These are phyloP conservation scores for Durotheca rogersii DNA, from an alignment of 495 filamentous ascomycete genomes.

Conservation along the genomic window DNA sequence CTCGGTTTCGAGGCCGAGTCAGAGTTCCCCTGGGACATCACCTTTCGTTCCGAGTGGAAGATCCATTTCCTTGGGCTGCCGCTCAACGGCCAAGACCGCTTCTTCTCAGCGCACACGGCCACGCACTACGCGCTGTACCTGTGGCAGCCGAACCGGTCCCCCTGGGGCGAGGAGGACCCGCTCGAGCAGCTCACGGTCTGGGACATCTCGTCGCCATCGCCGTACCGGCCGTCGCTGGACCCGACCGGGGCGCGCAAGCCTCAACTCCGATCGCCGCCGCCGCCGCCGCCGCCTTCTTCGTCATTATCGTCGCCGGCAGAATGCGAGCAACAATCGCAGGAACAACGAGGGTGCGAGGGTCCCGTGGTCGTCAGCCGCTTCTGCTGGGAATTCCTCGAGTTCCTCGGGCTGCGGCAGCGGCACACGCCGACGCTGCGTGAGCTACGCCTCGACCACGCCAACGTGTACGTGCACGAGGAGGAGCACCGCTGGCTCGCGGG, in stretches of 20 bases:
- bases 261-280: slow-evolving; percentile 15
- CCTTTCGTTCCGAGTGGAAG: slow-evolving; percentile 67
- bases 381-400: slow-evolving; percentile 56
- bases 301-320: too few species aligned
- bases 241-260: slow-evolving; percentile 46
- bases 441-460: slow-evolving; percentile 57
- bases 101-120: slow-evolving; percentile 63
- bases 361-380: slow-evolving; percentile 59
- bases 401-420: slow-evolving; percentile 59
- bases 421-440: slow-evolving; percentile 54
- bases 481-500: slow-evolving; percentile 53
- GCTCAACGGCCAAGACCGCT: slow-evolving; percentile 59
- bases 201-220: slow-evolving; percentile 61
- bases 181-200: slow-evolving; percentile 65
- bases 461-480: slow-evolving; percentile 52
- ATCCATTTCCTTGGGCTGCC: slow-evolving; percentile 64
- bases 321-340: too few species aligned
- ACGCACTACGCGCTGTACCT: slow-evolving; percentile 67
- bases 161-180: slow-evolving; percentile 60
- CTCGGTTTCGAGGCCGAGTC: neutral
- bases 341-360: too few species aligned
- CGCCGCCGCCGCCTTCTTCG: too few species aligned
- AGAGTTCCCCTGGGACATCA: slow-evolving; percentile 42
- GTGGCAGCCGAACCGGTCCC: slow-evolving; percentile 63
- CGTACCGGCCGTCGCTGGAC: slow-evolving; percentile 58